Evolutionary conservation across 306 rosid genomes (phyloP), one percentile per base, ranked within the genome.

Genomic region (Prunus mume): DNA sequence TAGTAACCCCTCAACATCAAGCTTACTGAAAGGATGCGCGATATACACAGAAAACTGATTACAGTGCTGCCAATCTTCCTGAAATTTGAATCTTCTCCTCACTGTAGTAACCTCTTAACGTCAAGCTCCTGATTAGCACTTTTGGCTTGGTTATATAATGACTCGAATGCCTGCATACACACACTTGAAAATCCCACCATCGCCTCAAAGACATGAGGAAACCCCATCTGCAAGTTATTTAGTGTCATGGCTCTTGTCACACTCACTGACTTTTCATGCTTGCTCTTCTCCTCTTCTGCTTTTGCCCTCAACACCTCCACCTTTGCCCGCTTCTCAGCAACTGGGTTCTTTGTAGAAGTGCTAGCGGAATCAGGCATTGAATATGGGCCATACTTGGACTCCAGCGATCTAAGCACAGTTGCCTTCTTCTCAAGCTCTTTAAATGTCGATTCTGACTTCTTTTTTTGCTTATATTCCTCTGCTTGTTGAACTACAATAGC

Each of bases 131-230:
- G 82, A 80, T 77, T 84, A 61, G 80, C 54, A 65, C 54, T 78
- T 70, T 92, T 92, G 41, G 97, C 85, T 79, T 89, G 91, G 88
- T 92, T 92, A 79, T 88, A 92, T 57, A 95, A 88, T 1, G 91
- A 88, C 67, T 91, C 99, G 27, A 89, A 92, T 32, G 88, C 92
- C 60, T 92, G 91, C 75, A 73, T 89, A 81, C 99, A 95, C 68
- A 95, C 97, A 58, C 97, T 89, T 10, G 99, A 95, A 84, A 95
- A 95, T 77, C 97, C 99, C 3, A 92, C 99, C 72, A 95, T 88
- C 2, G 96, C 93, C 81, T 95, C 97, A 62, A 95, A 95, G 61
- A 95, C 98, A 38, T 95, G 97, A 0, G 99, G 99, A 77, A 92
- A 89, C 45, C 97, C 87, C 97, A 95, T 92, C 87, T 95, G 99